Conservation (phyloP, 1,284 basidiomycete species). For the Ustilago vetiveriae region DNA sequence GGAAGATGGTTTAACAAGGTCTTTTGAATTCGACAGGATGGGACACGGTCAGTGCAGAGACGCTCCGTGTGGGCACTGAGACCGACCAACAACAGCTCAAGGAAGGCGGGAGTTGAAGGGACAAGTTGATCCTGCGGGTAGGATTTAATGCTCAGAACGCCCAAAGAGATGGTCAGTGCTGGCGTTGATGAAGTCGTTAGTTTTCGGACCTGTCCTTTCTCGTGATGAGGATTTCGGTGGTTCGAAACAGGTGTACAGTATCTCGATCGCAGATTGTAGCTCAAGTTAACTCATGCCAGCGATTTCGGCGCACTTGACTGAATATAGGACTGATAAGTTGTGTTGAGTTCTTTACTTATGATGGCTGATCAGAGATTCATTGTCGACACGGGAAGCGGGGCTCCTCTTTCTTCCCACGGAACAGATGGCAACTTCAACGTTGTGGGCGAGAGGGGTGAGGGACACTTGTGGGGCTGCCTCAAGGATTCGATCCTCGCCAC, state of each 20-base stretch:
- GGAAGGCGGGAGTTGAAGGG: constrained; percentile 80
- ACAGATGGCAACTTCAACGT: neutral
- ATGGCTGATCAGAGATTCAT: too few species aligned
- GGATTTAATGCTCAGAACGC: constrained; percentile 76
- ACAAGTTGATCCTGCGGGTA: constrained; percentile 87
- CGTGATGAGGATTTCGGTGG: neutral
- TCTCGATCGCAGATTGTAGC: too few species aligned
- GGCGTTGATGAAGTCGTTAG: constrained; percentile 73
- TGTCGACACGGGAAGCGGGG: neutral
- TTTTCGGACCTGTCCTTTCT: constrained; percentile 43
- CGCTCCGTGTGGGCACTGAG: constrained; percentile 10
- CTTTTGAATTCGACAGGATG: too few species aligned
- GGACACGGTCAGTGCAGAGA: constrained; percentile 75
- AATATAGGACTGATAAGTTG: too few species aligned
- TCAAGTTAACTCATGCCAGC: too few species aligned
- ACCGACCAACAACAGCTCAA: too few species aligned
- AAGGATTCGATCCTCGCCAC: too few species aligned
- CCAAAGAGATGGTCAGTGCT: constrained; percentile 79
- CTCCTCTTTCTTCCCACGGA: neutral
- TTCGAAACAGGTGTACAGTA: too few species aligned
- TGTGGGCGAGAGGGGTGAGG: too few species aligned
- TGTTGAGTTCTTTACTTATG: too few species aligned
- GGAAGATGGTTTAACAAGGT: constrained; percentile 84
- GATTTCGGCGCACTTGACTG: too few species aligned
- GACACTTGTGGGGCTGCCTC: too few species aligned